These are phyloP conservation scores for Pseudomassariella vexata DNA, from an alignment of 2,329 filamentous ascomycete genomes.

Conservation along the genomic window DNA sequence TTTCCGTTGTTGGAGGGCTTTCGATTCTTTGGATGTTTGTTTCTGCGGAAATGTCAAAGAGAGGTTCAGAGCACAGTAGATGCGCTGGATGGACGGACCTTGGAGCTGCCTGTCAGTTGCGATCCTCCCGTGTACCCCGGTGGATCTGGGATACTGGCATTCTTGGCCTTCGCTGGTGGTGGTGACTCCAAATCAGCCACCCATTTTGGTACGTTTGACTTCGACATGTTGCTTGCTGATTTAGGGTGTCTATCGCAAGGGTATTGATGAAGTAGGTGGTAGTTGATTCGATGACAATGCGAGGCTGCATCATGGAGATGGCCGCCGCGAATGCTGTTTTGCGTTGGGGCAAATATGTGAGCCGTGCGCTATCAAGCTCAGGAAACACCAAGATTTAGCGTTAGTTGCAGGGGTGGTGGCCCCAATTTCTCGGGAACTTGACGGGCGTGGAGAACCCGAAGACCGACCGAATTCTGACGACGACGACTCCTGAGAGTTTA, in stretches of 20 bases:
- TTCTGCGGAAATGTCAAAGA: slow-evolving; percentile 31
- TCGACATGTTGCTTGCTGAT: slow-evolving; percentile 25
- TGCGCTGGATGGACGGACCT: slow-evolving; percentile 36
- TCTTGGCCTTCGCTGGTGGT: slow-evolving; percentile 60
- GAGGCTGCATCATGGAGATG: too few relatives aligned
- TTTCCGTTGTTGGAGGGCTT: slow-evolving; percentile 49
- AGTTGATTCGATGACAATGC: too few relatives aligned
- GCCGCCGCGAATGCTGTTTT: too few relatives aligned
- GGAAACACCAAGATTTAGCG: too few relatives aligned
- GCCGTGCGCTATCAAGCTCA: too few relatives aligned
- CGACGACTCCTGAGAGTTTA: too few relatives aligned
- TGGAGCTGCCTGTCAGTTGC: slow-evolving; percentile 44
- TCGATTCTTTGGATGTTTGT: slow-evolving; percentile 39
- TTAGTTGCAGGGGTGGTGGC: too few relatives aligned
- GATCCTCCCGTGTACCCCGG: slow-evolving; percentile 75
- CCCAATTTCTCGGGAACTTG: too few relatives aligned
- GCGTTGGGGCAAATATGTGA: too few relatives aligned
- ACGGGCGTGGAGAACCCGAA: too few relatives aligned
- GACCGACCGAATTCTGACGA: too few relatives aligned
- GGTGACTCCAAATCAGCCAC: slow-evolving; percentile 72
- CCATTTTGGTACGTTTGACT: slow-evolving; percentile 64
- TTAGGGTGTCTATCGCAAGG: too few relatives aligned
- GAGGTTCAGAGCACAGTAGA: background rate
- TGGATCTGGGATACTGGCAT: slow-evolving; percentile 69
- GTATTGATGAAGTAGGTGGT: slow-evolving; percentile 5